Conservation (phyloP, 345 rosid species). For the Salix caprea region DNA sequence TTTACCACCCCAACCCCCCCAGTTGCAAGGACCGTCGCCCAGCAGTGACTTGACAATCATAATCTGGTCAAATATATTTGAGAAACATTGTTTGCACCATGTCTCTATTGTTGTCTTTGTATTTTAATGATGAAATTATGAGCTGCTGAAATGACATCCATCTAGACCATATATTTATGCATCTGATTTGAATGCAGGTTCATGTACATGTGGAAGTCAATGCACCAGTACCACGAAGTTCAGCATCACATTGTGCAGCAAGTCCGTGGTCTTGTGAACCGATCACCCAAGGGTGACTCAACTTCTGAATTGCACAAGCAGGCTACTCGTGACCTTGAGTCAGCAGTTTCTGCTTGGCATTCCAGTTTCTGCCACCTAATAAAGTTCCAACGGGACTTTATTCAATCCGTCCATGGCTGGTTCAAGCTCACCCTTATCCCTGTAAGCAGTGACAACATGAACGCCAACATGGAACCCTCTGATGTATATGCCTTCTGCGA, state of each 20-base stretch:
- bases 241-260: slow-evolving; percentile 88
- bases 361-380: slow-evolving; percentile 74
- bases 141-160: neutral
- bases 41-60: neutral
- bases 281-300: slow-evolving; percentile 64
- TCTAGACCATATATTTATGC: neutral
- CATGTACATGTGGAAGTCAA: slow-evolving; percentile 96
- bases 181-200: slow-evolving; percentile 47
- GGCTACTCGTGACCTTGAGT: slow-evolving; percentile 90
- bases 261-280: slow-evolving; percentile 85
- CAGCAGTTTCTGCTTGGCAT: slow-evolving; percentile 87
- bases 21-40: neutral
- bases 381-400: slow-evolving; percentile 80
- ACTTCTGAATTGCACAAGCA: slow-evolving; percentile 89
- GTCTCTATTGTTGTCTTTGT: neutral
- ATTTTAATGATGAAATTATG: neutral
- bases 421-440: slow-evolving; percentile 81
- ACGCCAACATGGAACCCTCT: slow-evolving; percentile 36
- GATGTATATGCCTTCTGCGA: slow-evolving; percentile 69
- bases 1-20: neutral
- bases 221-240: slow-evolving; percentile 82
- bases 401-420: slow-evolving; percentile 79
- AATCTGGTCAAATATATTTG: neutral
- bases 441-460: slow-evolving; percentile 49
- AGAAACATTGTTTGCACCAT: neutral